Conservation (phyloP, 2,329 filamentous ascomycete species). For the Cercospora sojina region DNA sequence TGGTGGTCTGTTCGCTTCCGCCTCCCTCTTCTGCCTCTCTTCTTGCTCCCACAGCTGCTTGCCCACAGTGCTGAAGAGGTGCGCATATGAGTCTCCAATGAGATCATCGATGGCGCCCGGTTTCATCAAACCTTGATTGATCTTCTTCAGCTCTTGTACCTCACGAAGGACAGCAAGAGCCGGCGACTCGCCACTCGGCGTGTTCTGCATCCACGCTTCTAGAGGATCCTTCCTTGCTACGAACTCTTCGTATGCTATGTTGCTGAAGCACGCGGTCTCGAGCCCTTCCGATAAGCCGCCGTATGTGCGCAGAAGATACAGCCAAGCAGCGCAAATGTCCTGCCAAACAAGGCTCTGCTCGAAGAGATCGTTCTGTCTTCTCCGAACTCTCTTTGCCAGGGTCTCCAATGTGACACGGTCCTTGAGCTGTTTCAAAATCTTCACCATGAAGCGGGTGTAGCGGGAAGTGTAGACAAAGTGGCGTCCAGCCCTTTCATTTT, state of each 20-base stretch:
- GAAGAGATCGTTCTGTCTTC: constrained; percentile 74
- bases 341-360: constrained; percentile 64
- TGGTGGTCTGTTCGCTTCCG: constrained; percentile 27
- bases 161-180: constrained; percentile 65
- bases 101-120: constrained; percentile 83
- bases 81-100: constrained; percentile 85
- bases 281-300: constrained; percentile 59
- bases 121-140: constrained; percentile 88
- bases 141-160: constrained; percentile 67
- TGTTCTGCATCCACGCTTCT: constrained; percentile 57
- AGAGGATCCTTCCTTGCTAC: constrained; percentile 58
- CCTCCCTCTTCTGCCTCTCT: constrained; percentile 31
- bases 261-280: constrained; percentile 65
- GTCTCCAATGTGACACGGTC: constrained; percentile 76
- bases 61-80: constrained; percentile 68
- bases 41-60: constrained; percentile 55
- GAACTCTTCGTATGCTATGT: constrained; percentile 65
- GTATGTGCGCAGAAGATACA: constrained; percentile 57
- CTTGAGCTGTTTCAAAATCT: constrained; percentile 69
- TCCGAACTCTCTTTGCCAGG: constrained; percentile 74
- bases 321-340: constrained; percentile 58
- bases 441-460: constrained; percentile 79
- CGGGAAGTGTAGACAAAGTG: constrained; percentile 90
- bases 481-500: constrained; percentile 76
- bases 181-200: constrained; percentile 46